Conservation (phyloP, 2,329 filamentous ascomycete genomes). For the Thelonectria rubi region DNA sequence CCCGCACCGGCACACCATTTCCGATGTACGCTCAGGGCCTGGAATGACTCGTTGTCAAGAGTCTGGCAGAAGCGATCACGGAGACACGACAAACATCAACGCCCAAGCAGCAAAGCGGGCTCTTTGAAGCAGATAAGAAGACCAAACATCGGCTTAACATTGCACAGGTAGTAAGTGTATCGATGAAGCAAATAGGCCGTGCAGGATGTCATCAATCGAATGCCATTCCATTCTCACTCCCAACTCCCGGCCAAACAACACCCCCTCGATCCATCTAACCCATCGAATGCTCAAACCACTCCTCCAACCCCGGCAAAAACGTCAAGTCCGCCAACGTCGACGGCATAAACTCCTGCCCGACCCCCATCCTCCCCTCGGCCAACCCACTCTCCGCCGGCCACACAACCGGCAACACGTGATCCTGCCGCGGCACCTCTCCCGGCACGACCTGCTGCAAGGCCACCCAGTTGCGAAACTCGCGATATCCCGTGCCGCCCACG, state of each 20-base stretch:
- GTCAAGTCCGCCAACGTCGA: constrained; percentile 20
- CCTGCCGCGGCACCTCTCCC: constrained; percentile 22
- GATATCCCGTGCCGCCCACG: constrained; percentile 24
- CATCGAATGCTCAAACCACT: constrained; percentile 23
- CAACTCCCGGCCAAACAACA: neutral
- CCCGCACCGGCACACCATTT: neutral
- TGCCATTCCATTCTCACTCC: neutral
- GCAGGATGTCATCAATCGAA: too few species aligned
- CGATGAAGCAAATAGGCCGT: too few species aligned
- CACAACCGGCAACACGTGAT: constrained; percentile 6
- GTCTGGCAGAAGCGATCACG: too few species aligned
- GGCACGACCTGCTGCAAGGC: constrained; percentile 32
- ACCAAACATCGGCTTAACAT: too few species aligned
- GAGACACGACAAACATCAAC: too few species aligned
- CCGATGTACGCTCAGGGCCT: neutral
- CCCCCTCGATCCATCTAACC: neutral
- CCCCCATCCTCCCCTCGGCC: neutral
- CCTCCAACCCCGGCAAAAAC: constrained; percentile 22
- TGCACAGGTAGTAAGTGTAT: too few species aligned
- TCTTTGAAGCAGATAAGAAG: too few species aligned
- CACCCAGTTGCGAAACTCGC: constrained; percentile 36
- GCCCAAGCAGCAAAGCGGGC: too few species aligned
- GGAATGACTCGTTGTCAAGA: neutral
- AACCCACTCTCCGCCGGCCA: neutral
- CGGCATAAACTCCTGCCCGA: constrained; percentile 4